phyloP scores from a whole-genome alignment of 805 yeast species.

The Barnettozyma botsteinii region DNA sequence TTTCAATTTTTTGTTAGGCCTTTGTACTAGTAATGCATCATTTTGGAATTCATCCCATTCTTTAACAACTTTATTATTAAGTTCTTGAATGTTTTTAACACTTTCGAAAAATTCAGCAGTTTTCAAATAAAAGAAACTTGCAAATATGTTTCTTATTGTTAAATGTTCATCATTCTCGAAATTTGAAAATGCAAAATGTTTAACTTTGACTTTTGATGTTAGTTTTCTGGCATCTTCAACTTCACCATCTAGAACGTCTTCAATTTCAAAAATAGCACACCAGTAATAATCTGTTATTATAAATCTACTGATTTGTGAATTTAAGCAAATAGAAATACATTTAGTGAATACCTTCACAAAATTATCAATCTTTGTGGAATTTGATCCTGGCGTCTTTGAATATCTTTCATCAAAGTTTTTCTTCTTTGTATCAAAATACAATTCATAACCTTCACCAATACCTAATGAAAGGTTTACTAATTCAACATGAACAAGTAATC shows the following conservation, averaged over 20 bases:
- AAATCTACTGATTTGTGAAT: constrained; percentile 22
- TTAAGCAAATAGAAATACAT: constrained; percentile 25
- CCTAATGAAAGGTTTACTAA: constrained; percentile 18
- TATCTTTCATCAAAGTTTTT: constrained; percentile 5
- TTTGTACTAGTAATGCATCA: background rate
- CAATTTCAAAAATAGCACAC: constrained; percentile 24
- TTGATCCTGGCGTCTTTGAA: constrained; percentile 15
- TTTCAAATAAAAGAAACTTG: constrained; percentile 17
- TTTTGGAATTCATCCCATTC: constrained; percentile 21
- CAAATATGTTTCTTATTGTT: constrained; percentile 22
- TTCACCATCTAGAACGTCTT: constrained; percentile 23
- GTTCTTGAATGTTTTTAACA: constrained; percentile 2
- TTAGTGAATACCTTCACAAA: constrained; percentile 23
- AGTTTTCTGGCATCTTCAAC: constrained; percentile 20
- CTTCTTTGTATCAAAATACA: constrained; percentile 18
- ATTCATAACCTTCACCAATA: constrained; percentile 25
- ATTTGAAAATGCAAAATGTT: constrained; percentile 21
- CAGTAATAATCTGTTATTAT: constrained; percentile 25
- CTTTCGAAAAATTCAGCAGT: constrained; percentile 7
- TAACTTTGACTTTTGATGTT: constrained; percentile 22
- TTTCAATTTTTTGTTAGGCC: constrained; percentile 7
- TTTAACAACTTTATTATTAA: constrained; percentile 16
- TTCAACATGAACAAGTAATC: constrained; percentile 22
- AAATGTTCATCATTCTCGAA: constrained; percentile 16
- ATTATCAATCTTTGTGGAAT: constrained; percentile 21